Base-by-base conservation (phyloP, 768 basidiomycete genomes). In the Rhodotorula kratochvilovae region DNA sequence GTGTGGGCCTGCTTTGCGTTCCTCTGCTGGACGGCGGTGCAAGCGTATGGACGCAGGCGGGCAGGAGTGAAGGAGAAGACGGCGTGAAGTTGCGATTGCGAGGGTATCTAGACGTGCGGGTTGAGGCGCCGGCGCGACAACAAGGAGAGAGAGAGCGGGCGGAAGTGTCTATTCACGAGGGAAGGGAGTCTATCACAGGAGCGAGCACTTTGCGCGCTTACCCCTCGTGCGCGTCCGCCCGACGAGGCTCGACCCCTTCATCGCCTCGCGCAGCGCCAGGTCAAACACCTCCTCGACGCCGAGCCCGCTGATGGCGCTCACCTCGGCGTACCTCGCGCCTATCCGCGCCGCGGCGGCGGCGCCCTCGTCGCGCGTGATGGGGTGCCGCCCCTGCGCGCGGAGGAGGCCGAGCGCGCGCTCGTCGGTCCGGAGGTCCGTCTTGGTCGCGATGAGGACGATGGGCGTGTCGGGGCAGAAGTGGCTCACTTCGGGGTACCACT, bases 241-340 rank as follows among this genome's bases (percentile, higher is more conserved):
- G 80, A 85, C 87, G 59, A 31, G 25, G 25, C 51, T 88, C 43
- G 87, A 86, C 87, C 89, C 87, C 74, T 85, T 88, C 87, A 97
- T 85, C 78, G 91, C 91, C 83, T 97, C 92, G 80, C 53, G 36
- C 70, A 98, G 82, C 12, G 96, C 96, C 23, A 89, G 85, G 51
- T 87, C 84, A 80, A 99, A 98, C 48, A 98, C 94, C 57, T 94
- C 92, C 73, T 90, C 88, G 55, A 98, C 91, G 59, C 92, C 92
- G 25, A 82, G 83, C 10, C 93, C 91, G n/a, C 87, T 88, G 83
- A 95, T 97, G 57, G 94, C 91, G 45, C 89, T 90, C 81, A 96
- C 98, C 80, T 99, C 95, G 71, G 89, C 84, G 80, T 98, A 99
- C 80, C 87, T 85, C 42, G 78, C 81, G 35, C 93, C 92, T 62